Percentiles rank a stretch among this genome's conserved stretches.
These are phyloP conservation scores for Jaltomata sinuosa DNA, from an alignment of 257 asterid genomes.

Conservation along the genomic window DNA sequence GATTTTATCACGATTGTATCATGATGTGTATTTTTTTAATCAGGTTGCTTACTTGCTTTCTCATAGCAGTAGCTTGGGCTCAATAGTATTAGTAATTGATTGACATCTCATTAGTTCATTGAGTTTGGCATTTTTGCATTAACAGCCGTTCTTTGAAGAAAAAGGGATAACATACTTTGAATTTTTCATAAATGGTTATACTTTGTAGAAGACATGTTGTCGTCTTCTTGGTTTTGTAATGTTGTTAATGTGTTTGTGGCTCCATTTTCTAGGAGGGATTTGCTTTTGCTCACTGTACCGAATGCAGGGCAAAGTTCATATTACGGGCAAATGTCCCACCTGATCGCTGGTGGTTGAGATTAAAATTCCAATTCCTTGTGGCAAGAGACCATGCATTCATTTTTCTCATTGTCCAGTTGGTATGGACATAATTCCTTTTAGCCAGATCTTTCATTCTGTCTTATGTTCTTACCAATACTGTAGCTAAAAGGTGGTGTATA, in stretches of 20 bases:
- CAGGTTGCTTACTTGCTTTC: neutral
- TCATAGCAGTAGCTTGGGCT: neutral
- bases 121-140: neutral
- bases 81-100: neutral
- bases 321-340: conserved; percentile 96
- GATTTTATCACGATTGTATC: neutral
- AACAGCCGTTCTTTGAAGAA: neutral
- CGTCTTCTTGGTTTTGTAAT: neutral
- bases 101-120: neutral
- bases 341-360: conserved; percentile 99
- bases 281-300: conserved; percentile 99
- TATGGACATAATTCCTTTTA: conserved; percentile 17
- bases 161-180: neutral
- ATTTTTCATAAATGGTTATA: neutral
- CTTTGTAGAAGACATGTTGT: neutral
- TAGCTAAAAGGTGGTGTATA: neutral
- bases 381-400: conserved; percentile 95
- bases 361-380: conserved; percentile 92
- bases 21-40: neutral
- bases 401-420: conserved; percentile 94
- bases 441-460: neutral
- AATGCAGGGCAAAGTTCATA: conserved; percentile 90
- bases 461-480: neutral
- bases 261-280: conserved; percentile 83
- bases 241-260: neutral